Base-by-base conservation (phyloP, 148 eudicot species). In the Cornus suecica region DNA sequence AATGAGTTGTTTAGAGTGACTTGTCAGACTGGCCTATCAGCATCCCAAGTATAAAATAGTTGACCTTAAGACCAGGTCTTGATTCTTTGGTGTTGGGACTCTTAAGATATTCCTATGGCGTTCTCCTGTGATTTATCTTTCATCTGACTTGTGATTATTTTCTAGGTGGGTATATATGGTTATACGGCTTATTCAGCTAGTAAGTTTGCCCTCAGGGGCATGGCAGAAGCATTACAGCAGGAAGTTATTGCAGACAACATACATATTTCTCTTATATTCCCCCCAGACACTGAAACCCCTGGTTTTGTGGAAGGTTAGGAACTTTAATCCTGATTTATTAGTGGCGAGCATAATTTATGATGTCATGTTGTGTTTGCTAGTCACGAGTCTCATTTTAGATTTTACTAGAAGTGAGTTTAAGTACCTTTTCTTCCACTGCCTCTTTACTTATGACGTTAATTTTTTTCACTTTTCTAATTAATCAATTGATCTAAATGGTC, bases 141-240 rank as follows among this genome's bases (percentile, higher is more conserved):
- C 4, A 56, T 9, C 67, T 68, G 27, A 26, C 25, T 61, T 63
- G 37, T 73, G 13, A 56, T 75, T 78, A n/a, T 28, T 41, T 30
- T 74, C 26, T 76, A 93, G 98, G 98, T 90, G 63, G 99, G 99
- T 32, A 84, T 95, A 22, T 95, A 92, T 79, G 99, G 99, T 65
- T 95, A 91, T 82, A 88, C 97, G 28, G 93, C 98, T 80, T 95
- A 95, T 81, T 90, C 98, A 10, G 99, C 99, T 23, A 95, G 97
- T 81, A 95, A 95, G 73, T 95, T 95, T 82, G 99, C 89, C 30
- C 90, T 95, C 23, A 89, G 92, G 77, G 99, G 99, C 29, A 74
- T 95, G 81, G 98, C 98, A 20, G 98, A 95, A 83, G 88, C 97
- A 51, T 60, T 95, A 75, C 99, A 95, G 73, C 99, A 95, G 73